Evolutionary conservation across 2,329 filamentous ascomycete genomes (phyloP), one percentile per base, ranked within the genome.

Genomic region (Pleomassaria siparia): DNA sequence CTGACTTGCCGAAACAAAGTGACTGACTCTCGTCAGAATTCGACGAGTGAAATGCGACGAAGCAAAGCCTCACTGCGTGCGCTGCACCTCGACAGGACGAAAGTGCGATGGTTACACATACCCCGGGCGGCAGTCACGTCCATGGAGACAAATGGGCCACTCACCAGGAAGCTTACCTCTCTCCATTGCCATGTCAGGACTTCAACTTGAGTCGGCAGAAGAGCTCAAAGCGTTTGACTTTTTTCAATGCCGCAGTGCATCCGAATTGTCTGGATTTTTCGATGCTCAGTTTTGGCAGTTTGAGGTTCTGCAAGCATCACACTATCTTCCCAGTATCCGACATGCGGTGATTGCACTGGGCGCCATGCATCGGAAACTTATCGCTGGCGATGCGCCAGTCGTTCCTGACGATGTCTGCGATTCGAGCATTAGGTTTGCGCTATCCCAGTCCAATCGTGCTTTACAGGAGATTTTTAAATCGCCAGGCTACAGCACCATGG

Each of bases 31-130:
- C 20, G 3, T 16, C 18, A 69, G 66, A 40, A 64, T 68, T 33
- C 63, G 64, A 22, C 57, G 54, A 46, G 53, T 69, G 12, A 69
- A 68, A 50, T 69, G 66, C 46, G 66, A 66, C 49, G 64, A 69
- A 37, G 55, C 57, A 33, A 68, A 64, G 44, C 66, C 63, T 4
- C 35, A 50, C 33, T 69, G 66, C 44, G 52, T 54, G 12, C 55
- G 64, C 22, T 68, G 64, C 44, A 60, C 54, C 5, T 63, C 63
- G 3, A 69, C 66, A 20, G 66, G 64, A 22, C 56, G 66, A 6
- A 63, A 46, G 21, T 69, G 66, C 50, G 64, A 69, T 53, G 64
- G 64, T 24, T 69, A 69, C 40, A 52, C 42, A 16, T 41, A 25
- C 20, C 18, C 33, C 29, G 40, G 11, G 28, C n/a, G n/a, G n/a